Base-by-base conservation (phyloP, 2,329 filamentous ascomycete genomes). In the Diaporthe sp. region DNA sequence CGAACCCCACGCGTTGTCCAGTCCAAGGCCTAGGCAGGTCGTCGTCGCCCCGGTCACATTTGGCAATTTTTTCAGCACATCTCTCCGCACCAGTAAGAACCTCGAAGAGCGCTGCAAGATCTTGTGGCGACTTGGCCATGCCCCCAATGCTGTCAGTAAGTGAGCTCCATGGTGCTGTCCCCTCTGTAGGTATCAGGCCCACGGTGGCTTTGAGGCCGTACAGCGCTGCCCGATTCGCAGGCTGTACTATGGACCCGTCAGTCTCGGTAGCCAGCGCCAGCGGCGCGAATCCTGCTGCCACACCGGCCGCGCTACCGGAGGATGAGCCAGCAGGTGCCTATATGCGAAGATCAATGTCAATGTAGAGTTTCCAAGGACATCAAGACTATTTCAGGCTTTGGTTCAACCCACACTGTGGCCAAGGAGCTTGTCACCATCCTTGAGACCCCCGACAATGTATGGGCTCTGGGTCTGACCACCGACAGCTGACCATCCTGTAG, bases 11-110 rank as follows among this genome's bases (percentile, higher is more conserved):
- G 1, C 57, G 57, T 4, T 13, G 57, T 39, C 57, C 57, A 0
- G 0, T 2, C 57, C 57, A 60, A 6, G 13, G 3, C n/a, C 7
- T 12, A 17, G 51, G n/a, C 51, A 28, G n/a, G 10, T 28, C 8
- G 1, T 53, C 3, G 10, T 28, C 9, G 49, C 5, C 49, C 4
- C 9, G 1, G 8, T 55, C 6, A 31, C 4, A 0, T 55, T 0
- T 13, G 25, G 13, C n/a, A 0, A 1, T 8, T 15, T 55, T 25
- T 0, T 5, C 51, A 0, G n/a, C 1, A 5, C 10, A 4, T 3
- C 55, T 9, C 2, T 31, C 17, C 13, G 20, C 55, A 7, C 4
- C 57, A 17, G 22, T 25, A 9, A 60, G 31, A n/a, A 60, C 57
- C 1, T 25, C 34, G 10, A 60, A 60, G 34, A 60, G 57, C 31